Evolutionary conservation across 805 yeast species (phyloP), one percentile per base, ranked within the genome.

Genomic region (Cyberlindnera mycetangii): DNA sequence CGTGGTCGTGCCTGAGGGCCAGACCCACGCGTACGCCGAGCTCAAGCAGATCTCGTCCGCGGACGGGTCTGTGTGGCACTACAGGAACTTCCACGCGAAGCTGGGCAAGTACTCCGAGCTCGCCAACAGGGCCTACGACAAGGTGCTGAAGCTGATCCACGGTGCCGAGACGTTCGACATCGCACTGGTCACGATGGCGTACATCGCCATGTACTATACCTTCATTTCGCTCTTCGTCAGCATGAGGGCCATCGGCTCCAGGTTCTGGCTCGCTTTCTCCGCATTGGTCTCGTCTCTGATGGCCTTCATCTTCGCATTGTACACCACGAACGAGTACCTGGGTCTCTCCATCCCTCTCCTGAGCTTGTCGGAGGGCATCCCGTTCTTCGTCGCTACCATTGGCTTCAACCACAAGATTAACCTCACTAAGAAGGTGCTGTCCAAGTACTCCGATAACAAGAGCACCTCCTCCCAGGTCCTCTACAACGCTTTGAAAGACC

Each of bases 91-190:
- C 50, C 72, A 72, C 47, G 75, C 79, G 51, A 74, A 78, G 58
- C 57, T 82, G 40, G 71, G 78, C 37, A 79, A 76, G 51, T 75
- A 82, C 52, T 75, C 74, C 42, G 83, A 78, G 44, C 74, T 79
- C 52, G 58, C 75, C 35, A 64, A 67, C 28, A 63, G 70, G 19
- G 64, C 71, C 10, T 58, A 70, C 35, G 41, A 56, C 15, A 76
- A 69, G 50, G 57, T 80, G 15, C 55, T 67, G 40, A 69, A 66
- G 38, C 65, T 79, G 49, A 70, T 83, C 42, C 69, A 71, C 41
- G 83, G 85, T 49, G 93, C 97, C 15, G 96, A 90, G 54, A 78
- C 84, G 20, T 88, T 88, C 53, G 98, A 92, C 64, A 81, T 90
- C 32, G 79, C 81, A 12, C 72, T 90, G 47, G 83, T 93, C 40